Evolutionary conservation across 352 stramenopile species (phyloP), one percentile per base, ranked within the genome.

Genomic region (Bremia lactucae): DNA sequence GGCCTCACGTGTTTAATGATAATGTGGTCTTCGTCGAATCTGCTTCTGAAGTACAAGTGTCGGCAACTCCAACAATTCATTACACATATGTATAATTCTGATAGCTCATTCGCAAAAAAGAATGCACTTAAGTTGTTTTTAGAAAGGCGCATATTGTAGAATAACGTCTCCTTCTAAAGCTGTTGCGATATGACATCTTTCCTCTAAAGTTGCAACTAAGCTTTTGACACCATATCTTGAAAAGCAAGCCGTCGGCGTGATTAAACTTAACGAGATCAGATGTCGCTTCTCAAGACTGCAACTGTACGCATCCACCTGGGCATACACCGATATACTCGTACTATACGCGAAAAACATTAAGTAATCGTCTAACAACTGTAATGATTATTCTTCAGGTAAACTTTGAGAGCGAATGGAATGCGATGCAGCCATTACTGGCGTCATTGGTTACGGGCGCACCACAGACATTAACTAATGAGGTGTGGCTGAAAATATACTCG

Each of bases 401-500:
- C 43, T 89, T 92, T 57, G 79, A 92, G 45, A 71, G 71, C 45
- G 59, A 87, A 31, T 93, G 80, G 80, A 65, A 72, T 4, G 72
- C 81, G 29, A 93, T 93, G 62, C 68, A 93, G 55, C 73, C 67
- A 16, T 59, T 68, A n/a, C 60, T 93, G 26, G 60, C 71, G 37
- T 85, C 77, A 52, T 55, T 93, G 10, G 58, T 93, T 6, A 87
- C 72, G 19, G 80, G 77, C 2, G 46, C 51, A 16, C 75, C 71
- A 22, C 65, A 85, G 49, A 71, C 66, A 19, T 59, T 93, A 20
- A 80, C 71, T 20, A 81, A 87, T 41, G 73, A 88, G 11, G 87
- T 84, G 36, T 93, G 80, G 80, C 68, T 90, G 23, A 68, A 81
- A 20, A 87, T 93, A 67, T 90, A 89, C 55, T 87, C 72, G 77